Conservation (phyloP, 1,284 basidiomycete species). For the Ganoderma leucocontextum region DNA sequence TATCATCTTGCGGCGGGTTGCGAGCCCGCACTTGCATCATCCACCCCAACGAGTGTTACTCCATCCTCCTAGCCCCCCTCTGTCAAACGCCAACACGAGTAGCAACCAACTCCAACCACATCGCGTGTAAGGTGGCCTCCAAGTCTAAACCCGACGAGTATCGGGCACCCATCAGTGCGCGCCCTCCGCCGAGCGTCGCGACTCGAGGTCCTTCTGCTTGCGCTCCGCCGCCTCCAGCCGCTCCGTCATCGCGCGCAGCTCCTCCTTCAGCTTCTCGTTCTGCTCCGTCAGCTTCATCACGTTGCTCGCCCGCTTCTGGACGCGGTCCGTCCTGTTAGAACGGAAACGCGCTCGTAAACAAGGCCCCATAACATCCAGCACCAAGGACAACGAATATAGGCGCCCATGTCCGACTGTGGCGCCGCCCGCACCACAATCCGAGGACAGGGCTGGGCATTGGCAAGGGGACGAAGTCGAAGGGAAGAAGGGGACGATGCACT, state of each 20-base stretch:
- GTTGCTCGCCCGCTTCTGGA: slow-evolving; percentile 79
- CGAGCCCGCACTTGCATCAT: not conserved
- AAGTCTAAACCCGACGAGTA: not conserved
- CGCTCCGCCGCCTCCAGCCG: slow-evolving; percentile 77
- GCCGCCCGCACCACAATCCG: not conserved
- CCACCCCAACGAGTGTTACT: not conserved
- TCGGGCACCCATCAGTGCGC: not conserved
- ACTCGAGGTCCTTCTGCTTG: slow-evolving; percentile 61
- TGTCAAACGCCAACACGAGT: not conserved
- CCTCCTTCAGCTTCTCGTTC: slow-evolving; percentile 78
- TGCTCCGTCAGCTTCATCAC: slow-evolving; percentile 78
- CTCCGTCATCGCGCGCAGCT: slow-evolving; percentile 77
- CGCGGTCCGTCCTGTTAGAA: slow-evolving; percentile 58
- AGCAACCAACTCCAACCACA: not conserved
- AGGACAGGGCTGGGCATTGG: slow-evolving; percentile 4
- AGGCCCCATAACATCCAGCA: not conserved
- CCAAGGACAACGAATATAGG: not conserved
- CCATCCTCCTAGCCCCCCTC: not conserved
- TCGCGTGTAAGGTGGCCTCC: not conserved
- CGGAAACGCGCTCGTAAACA: slow-evolving; percentile 9
- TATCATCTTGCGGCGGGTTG: slow-evolving; percentile 7
- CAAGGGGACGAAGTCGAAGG: slow-evolving; percentile 9
- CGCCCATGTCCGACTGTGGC: slow-evolving; percentile 10
- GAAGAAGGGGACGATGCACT: slow-evolving; percentile 3
- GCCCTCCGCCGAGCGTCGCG: slow-evolving; percentile 26